A percentile compares a stretch with the other conserved stretches of the same genome.
These are phyloP conservation scores for Monilinia fructigena DNA, from an alignment of 2,329 filamentous ascomycete species.

Conservation along the genomic window DNA sequence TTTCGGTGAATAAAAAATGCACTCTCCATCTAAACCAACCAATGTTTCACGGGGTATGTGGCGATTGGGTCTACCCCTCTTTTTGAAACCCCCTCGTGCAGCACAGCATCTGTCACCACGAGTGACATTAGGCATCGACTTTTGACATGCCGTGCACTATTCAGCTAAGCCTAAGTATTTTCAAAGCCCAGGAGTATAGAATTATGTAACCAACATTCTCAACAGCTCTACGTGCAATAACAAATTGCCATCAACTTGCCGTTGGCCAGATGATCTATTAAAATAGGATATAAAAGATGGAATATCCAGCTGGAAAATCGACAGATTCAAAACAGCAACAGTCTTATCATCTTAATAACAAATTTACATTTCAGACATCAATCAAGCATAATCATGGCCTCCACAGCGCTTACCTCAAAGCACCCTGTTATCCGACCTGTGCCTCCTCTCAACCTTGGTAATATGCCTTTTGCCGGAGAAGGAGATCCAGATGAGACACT, in stretches of 20 bases:
- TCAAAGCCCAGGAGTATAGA: no score
- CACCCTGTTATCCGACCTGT: not conserved
- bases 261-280: not conserved
- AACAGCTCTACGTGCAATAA: not conserved
- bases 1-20: no score
- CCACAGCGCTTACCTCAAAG: not conserved
- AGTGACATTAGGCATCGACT: not conserved
- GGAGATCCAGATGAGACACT: not conserved
- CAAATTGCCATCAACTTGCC: not conserved
- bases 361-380: not conserved
- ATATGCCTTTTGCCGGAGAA: not conserved
- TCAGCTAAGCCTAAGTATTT: not conserved
- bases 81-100: no score
- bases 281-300: not conserved
- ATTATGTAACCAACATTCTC: not conserved
- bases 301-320: not conserved
- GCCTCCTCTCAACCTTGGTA: not conserved
- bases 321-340: not conserved
- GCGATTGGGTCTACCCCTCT: no score
- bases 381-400: not conserved
- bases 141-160: not conserved
- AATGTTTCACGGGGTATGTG: no score
- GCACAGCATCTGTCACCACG: no score
- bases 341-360: not conserved
- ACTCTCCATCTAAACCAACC: no score